Evolutionary conservation across 306 rosid genomes (phyloP), one percentile per base, ranked within the genome.

Genomic region (Styphnolobium japonicum): DNA sequence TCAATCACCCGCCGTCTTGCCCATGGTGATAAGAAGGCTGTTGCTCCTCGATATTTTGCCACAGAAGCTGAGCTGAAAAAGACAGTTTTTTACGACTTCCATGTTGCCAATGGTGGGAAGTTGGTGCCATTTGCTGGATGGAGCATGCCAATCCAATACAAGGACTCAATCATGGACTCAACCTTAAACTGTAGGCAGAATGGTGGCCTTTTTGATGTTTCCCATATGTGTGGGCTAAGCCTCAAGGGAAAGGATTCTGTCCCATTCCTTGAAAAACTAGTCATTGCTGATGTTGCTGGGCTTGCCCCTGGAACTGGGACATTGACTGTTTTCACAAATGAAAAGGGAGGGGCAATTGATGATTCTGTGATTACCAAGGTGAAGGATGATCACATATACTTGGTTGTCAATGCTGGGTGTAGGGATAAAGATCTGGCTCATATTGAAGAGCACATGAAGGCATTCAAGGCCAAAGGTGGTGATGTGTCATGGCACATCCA

Each of bases 111-210:
- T 80, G 97, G 98, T 0, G 98, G 97, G 71, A 94, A 94, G 97
- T 90, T 94, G 97, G 97, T 94, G 73, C 97, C 97, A 12, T 94
- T 94, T 82, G 98, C 98, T 56, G 97, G 98, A 56, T 94, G 97
- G 98, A 90, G 93, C 83, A 94, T 94, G 97, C 97, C 97, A 36
- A 94, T 94, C 64, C 98, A 94, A 76, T 94, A 94, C 85, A 94
- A 94, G 85, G 98, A 94, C 76, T 94, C 97, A 14, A 94, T 94
- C 81, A 92, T 92, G 83, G 98, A 94, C 68, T 94, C 97, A 0
- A 94, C 98, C 18, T 69, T 92, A n/a, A 92, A 90, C 83, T 90
- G 97, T 73, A 87, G 98, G 84, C 74, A 92, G 80, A 85, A 94
- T 72, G 97, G 97, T 69, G 25, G 94, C 46, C 90, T 94, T 37